A percentile compares a stretch with the other conserved stretches of the same genome.
phyloP scores from a whole-genome alignment of 2,329 filamentous ascomycete species.

The Pseudodiploospora longispora region DNA sequence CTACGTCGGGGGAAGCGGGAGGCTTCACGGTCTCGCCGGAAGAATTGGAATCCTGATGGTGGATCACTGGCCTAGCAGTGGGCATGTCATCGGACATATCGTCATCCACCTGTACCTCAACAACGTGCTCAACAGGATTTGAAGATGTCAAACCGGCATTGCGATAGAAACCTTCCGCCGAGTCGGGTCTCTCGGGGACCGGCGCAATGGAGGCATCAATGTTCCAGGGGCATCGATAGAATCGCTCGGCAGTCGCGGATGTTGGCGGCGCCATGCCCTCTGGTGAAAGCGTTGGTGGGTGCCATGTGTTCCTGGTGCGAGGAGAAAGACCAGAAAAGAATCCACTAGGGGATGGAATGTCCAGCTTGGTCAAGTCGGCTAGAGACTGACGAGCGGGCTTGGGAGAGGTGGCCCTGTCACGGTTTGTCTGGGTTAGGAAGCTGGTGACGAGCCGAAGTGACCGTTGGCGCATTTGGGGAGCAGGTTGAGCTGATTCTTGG shows the following conservation, averaged over 20 bases:
- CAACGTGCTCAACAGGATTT: constrained; percentile 56
- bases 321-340: constrained; percentile 84
- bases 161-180: constrained; percentile 32
- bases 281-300: constrained; percentile 40
- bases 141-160: constrained; percentile 27
- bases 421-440: constrained; percentile 19
- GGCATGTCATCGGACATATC: constrained; percentile 53
- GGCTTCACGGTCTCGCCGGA: constrained; percentile 23
- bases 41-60: constrained; percentile 22
- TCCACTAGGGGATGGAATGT: constrained; percentile 83
- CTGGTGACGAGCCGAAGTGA: constrained; percentile 41
- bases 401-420: constrained; percentile 18
- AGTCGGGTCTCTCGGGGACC: constrained; percentile 27
- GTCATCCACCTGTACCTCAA: constrained; percentile 45
- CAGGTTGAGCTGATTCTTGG: constrained; percentile 13
- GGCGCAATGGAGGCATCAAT: constrained; percentile 30
- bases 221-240: constrained; percentile 79
- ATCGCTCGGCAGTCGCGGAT: constrained; percentile 84
- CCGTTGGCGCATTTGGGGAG: constrained; percentile 41
- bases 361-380: constrained; percentile 69
- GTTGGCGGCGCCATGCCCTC: constrained; percentile 58
- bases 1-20: constrained; percentile 36
- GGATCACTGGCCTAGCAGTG: constrained; percentile 49
- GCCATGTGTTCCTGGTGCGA: constrained; percentile 74
- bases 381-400: constrained; percentile 43